Evolutionary conservation across 2,329 filamentous ascomycete genomes (phyloP).

Genomic region (Daldinia sp.): DNA sequence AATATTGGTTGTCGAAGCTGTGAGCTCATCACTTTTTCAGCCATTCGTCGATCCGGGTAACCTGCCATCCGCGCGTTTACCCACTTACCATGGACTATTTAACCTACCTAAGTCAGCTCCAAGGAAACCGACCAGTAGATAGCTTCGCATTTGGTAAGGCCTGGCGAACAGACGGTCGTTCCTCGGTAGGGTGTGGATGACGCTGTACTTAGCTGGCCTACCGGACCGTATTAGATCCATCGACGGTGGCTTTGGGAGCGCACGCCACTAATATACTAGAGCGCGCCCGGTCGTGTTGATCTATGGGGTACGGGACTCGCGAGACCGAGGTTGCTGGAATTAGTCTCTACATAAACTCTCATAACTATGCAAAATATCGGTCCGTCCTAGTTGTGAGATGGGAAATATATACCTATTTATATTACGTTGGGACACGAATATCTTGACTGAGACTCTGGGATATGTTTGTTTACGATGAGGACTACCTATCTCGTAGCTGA

Average conservation of each 20-base stretch:
- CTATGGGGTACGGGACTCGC: conserved; percentile 1
- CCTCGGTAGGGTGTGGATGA: conserved; percentile 14
- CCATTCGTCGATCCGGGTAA: neutral
- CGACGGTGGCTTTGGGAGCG: conserved; percentile 26
- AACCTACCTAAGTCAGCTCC: neutral
- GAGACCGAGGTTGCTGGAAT: conserved; percentile 11
- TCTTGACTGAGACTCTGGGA: no score
- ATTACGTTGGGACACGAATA: no score
- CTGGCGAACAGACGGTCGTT: neutral
- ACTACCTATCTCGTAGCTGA: neutral
- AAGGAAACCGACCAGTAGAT: neutral
- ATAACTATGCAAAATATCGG: neutral
- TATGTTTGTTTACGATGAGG: no score
- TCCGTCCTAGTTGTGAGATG: no score
- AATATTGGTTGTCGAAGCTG: neutral
- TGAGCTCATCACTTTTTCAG: neutral
- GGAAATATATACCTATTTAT: no score
- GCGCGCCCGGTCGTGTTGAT: conserved; percentile 6
- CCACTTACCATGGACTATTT: neutral
- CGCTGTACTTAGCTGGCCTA: conserved; percentile 14
- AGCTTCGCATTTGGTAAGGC: neutral
- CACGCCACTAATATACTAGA: conserved; percentile 24
- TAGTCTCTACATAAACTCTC: neutral
- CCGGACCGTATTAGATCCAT: conserved; percentile 21
- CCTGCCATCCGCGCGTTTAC: neutral